Base-by-base conservation (phyloP, 345 rosid genomes). In the Acer yangbiense region DNA sequence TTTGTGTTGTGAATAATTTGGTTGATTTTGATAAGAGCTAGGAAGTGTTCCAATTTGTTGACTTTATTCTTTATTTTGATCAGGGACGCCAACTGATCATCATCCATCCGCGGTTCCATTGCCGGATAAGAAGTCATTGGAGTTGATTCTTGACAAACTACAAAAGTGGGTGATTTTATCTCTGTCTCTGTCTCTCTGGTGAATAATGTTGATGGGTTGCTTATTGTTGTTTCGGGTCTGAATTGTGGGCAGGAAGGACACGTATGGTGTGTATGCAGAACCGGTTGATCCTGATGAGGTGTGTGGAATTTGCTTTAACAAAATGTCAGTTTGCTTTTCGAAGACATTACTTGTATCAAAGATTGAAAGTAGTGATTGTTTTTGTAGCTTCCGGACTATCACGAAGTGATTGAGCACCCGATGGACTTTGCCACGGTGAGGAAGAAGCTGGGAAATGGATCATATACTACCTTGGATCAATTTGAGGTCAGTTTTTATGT, bases 241-340 rank as follows among this genome's bases (percentile, higher is more conserved):
- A 73, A 75, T 76, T 84, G 50, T 81, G 81, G 81, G 88, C 90
- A 95, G 99, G 98, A 95, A 93, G 85, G 99, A 95, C 83, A 89
- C 85, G 0, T 95, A 93, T 76, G 99, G 99, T 43, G 99, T 95
- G 16, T 95, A 90, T 84, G 90, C 98, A 0, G 99, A 95, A 75
- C 98, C 97, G 0, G 99, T 92, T 85, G 97, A 95, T 86, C 93
- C 92, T 32, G 97, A 93, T 77, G 99, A 93, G 99, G 98, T 93
- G 69, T 60, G 78, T 72, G 71, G 52, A 71, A 35, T 73, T 80
- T 62, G 27, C 65, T 64, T 9, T 25, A 39, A 21, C 41, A 48
- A 44, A 44, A 25, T 20, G 67, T 14, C 54, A 63, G 35, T 66
- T 75, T 63, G 16, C 68, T 66, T 2, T 35, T 7, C 66, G n/a